Base-by-base conservation (phyloP, 352 stramenopile species). In the Blastocystis sp. region DNA sequence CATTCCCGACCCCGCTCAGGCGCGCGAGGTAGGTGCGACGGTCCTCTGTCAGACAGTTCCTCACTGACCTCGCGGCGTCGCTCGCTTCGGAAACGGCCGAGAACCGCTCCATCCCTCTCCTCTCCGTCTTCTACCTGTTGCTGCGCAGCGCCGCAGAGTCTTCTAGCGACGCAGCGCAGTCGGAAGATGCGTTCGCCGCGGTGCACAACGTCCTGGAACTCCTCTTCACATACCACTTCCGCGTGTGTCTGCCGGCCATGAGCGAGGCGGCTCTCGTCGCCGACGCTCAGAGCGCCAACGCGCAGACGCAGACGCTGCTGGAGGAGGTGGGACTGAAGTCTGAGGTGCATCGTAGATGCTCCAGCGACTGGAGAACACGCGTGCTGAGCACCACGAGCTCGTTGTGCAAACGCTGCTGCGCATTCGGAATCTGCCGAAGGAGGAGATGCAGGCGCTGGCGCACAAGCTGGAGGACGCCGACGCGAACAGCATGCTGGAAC, bases 1-100 rank as follows among this genome's bases (percentile, higher is more conserved):
- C 34, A 86, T 91, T 63, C 85, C 90, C 27, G 90, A 91, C 88
- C 94, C 88, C 61, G 92, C 90, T 90, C 91, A 88, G 11, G 77
- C 90, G n/a, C 94, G 93, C 86, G 84, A 93, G 87, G 91, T 94
- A 84, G 84, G 92, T 29, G 2, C 34, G 27, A 0, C 21, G 14
- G n/a, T n/a, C 27, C 1, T 44, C 16, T 2, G 6, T 61, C 32
- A 81, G 6, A 4, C 27, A 81, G 69, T 64, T 40, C 38, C 18
- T 81, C 18, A 29, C 69, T 27, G 2, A 81, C 34, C 29, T 54
- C 2, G 46, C 21, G 14, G 36, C 29, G 16, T 7, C 48, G 16
- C 1, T 81, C 7, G 14, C 16, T 24, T 44, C 8, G 21, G 40
- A 42, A 0, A 21, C 42, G 4, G 29, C 51, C 3, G 11, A 27